A percentile compares a stretch with the other conserved stretches of the same genome.
phyloP scores from a whole-genome alignment of 331 rosid species.

The Phaseolus coccineus region DNA sequence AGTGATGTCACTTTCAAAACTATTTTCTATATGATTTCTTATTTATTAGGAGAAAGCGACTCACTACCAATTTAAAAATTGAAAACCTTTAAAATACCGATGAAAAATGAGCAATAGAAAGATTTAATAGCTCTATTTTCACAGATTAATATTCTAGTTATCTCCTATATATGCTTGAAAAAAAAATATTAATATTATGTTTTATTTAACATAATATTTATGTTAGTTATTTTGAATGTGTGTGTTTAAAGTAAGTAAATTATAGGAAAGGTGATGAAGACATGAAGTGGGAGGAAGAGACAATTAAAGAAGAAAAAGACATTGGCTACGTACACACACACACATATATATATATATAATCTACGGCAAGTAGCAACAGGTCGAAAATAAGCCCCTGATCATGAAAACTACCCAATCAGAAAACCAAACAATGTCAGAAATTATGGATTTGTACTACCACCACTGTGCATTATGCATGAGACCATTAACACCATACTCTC shows the following conservation, averaged over 20 bases:
- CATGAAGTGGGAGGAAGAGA: background rate
- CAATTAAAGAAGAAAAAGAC: background rate
- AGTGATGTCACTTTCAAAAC: background rate
- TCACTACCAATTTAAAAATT: background rate
- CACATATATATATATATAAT: background rate
- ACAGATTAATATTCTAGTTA: background rate
- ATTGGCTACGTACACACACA: background rate
- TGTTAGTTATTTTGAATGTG: too few relatives aligned
- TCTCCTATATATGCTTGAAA: background rate
- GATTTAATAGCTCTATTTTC: background rate
- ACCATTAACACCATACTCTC: too few relatives aligned
- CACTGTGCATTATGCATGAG: too few relatives aligned
- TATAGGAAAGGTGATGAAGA: background rate
- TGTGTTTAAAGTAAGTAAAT: background rate
- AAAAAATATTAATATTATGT: too few relatives aligned
- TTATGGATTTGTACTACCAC: background rate
- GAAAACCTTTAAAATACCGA: background rate
- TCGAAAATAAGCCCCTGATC: background rate
- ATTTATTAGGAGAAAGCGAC: slow-evolving; percentile 1
- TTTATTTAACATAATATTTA: too few relatives aligned
- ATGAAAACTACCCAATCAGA: background rate
- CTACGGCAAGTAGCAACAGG: background rate
- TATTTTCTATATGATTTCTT: background rate
- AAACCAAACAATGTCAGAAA: background rate
- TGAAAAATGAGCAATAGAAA: background rate